Base-by-base conservation (phyloP, 495 filamentous ascomycete species). In the Xylaria telfairii region DNA sequence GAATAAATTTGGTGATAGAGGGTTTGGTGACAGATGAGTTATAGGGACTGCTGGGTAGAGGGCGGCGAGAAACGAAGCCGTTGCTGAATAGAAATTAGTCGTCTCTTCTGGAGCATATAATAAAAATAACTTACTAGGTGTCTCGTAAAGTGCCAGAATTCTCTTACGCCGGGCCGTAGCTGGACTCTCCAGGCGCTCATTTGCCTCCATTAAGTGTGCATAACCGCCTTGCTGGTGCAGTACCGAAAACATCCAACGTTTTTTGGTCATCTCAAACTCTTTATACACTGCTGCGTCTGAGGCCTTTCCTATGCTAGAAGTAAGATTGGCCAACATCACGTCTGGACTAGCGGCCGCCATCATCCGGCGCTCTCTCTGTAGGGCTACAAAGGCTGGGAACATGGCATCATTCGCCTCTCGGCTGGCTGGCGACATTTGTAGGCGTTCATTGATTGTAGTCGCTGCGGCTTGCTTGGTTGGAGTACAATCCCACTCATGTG, bases 231-330 rank as follows among this genome's bases (percentile, higher is more conserved):
- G 70, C 30, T 75, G 68, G 17, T 73, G 70, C 28, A 83, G 70
- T 0, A 81, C 81, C 21, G 81, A 82, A 30, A 83, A 79, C 78
- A 84, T 78, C 83, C 82, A 83, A 32, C 81, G 74, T 59, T 82
- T 82, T 71, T 81, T 83, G 21, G 78, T 73, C 75, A 79, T 79
- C 68, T 82, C 81, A 30, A 81, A 71, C 28, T 82, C 77, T 67
- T 77, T 80, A 63, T 80, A 83, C 21, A 82, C 74, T 8, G 66
- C 74, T 10, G 80, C 80, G 59, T 85, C 83, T 3, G 77, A 67
- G 15, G 81, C 71, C 30, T 76, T 73, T 2, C 78, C 77, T 79
- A 80, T 83, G 49, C 77, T 77, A 60, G 84, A 81, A n/a, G 76
- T 81, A 34, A 87, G 76, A n/a, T 83, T 78, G 64, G 77, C 76